phyloP scores from a whole-genome alignment of 148 eudicot species.

The Dianthus caryophyllus region DNA sequence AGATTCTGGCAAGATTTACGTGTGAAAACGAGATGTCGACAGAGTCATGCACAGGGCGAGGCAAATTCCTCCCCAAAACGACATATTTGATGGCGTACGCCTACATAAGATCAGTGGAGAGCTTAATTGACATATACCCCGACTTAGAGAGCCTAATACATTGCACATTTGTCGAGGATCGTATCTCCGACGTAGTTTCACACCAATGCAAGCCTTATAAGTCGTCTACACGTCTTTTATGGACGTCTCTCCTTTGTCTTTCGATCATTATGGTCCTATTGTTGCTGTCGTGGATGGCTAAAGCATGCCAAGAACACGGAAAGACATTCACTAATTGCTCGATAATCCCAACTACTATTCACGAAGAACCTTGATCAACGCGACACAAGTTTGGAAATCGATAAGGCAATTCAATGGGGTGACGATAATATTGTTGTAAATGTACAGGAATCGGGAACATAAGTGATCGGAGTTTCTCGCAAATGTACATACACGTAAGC shows the following conservation, averaged over 20 bases:
- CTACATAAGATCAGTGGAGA: conserved; percentile 49
- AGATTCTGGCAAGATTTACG: conserved; percentile 65
- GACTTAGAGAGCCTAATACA: conserved; percentile 45
- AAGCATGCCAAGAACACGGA: conserved; percentile 44
- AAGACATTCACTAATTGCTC: conserved; percentile 39
- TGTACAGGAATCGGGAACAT: neutral
- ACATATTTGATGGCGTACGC: conserved; percentile 41
- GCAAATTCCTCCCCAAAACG: conserved; percentile 43
- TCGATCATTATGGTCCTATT: conserved; percentile 46
- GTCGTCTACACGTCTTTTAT: conserved; percentile 33
- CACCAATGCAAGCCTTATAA: conserved; percentile 53
- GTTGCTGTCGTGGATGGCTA: conserved; percentile 43
- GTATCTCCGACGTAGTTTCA: conserved; percentile 34
- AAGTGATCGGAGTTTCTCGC: neutral
- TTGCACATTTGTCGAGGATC: conserved; percentile 45
- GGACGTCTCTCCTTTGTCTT: conserved; percentile 49
- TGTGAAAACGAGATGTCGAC: conserved; percentile 35
- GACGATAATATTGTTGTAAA: neutral
- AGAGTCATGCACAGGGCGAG: conserved; percentile 26
- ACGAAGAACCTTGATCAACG: conserved; percentile 14
- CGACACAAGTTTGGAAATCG: no score
- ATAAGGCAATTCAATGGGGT: no score
- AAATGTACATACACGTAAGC: conserved; percentile 21
- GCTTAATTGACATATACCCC: conserved; percentile 51
- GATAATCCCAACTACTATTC: conserved; percentile 35